Base-by-base conservation (phyloP, 306 rosid species). In the Cyclanthera cordifolia region DNA sequence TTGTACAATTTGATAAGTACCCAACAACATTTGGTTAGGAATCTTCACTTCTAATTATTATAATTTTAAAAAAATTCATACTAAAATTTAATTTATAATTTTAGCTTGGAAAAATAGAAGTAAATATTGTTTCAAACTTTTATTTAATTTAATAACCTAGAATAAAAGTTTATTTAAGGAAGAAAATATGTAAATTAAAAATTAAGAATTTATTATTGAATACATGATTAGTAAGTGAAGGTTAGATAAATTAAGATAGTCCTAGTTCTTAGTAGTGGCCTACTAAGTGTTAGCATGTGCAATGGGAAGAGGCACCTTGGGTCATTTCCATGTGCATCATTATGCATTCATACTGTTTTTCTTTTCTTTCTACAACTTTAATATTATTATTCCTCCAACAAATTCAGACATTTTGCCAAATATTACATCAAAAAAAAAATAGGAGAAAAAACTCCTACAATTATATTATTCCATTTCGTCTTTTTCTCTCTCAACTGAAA, bases 271-370 rank as follows among this genome's bases (percentile, higher is more conserved):
- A 19, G 28, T 11, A 63, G 30, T 61, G 69, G 69, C 51, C 49
- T 63, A 63, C 47, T 11, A 1, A 63, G 32, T 6, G n/a, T 17
- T 60, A 39, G 67, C 67, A 60, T 60, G 51, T 63, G 69, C 51
- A 41, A 8, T 9, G 12, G 51, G 69, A 41, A 63, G 69, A 63
- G 51, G 51, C 69, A 63, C 16, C 11, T 34, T 59, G 67, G 67
- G 67, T 59, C 67, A 34, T 59, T 43, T 9, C 67, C 67, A 59
- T 59, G 67, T 59, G 67, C 67, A 16, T 59, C 67, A 30, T 58
- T 58, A 32, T 58, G 46, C 46, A 32, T 58, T 6, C 66, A 32
- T 34, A 25, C 67, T 34, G 8, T 34, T n/a, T 34, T 34, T 34
- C n/a, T n/a, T n/a, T 59, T 32, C 67, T 32, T 59, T 59, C 47